Evolutionary conservation across 2,329 filamentous ascomycete species (phyloP), one percentile per base, ranked within the genome.

Genomic region (Aspergillus bombycis): DNA sequence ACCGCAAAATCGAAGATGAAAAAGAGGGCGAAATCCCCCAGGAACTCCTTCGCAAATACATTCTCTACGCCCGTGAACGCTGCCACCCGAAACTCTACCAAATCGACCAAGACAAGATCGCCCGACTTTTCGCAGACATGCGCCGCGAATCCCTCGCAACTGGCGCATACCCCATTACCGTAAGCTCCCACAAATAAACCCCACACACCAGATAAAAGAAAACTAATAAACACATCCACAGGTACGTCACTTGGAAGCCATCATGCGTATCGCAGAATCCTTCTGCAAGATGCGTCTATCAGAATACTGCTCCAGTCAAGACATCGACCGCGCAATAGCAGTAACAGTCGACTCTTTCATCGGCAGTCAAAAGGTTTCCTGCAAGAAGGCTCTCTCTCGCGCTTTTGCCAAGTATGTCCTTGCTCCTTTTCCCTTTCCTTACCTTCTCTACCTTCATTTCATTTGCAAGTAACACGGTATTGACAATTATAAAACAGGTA

Each of bases 231-330:
- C 21, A 23, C 21, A 26, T 23, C 12, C 11, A 54, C 68, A 97
- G 93, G 92, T 97, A 68, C 94, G 95, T 83, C 95, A 99, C 82
- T 84, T 99, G 38, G 95, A 99, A 85, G 94, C 94, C 66, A 97
- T 98, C 74, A 96, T 99, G 82, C 92, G 95, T 74, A 96, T 96
- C 74, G 90, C 89, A 62, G 95, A 99, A 78, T 83, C 94, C 0
- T 99, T 99, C 81, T 96, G 92, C 79, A 94, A 96, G 74, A 99
- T 99, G 95, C 91, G 95, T 16, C 84, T 99, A n/a, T 95, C 92
- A 0, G 95, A 99, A 70, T 98, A 97, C 82, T 97, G 94, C 79
- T 90, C 91, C 7, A 82, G 91, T 1, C 87, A 91, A 64, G 95
- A 99, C 75, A 97, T 99, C 71, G 95, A 99, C 79, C 92, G 95